Percentiles rank a stretch among this genome's conserved stretches.
These are phyloP conservation scores for Epichloe coenophiala DNA, from an alignment of 2,329 filamentous ascomycete species.

Conservation along the genomic window DNA sequence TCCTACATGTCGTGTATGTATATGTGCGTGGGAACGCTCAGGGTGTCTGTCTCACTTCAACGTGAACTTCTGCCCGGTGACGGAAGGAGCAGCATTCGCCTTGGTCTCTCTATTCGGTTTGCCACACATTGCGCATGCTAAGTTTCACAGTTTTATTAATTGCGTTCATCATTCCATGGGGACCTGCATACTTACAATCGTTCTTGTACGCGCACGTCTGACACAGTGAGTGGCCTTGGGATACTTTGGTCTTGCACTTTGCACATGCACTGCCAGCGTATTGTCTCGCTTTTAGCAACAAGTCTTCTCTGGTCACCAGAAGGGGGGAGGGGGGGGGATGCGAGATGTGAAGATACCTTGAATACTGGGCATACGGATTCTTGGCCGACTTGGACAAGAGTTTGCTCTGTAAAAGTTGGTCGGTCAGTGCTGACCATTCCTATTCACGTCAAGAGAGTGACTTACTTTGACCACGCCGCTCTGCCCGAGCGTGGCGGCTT, in stretches of 20 bases:
- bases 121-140: constrained; percentile 51
- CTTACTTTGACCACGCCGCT: constrained; percentile 45
- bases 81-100: constrained; percentile 31
- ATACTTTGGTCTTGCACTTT: constrained; percentile 50
- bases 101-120: constrained; percentile 41
- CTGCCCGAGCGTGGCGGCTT: constrained; percentile 40
- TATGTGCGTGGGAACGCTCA: not conserved
- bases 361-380: constrained; percentile 52
- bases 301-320: too few species aligned
- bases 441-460: not conserved
- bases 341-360: constrained; percentile 15
- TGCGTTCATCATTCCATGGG: too few species aligned
- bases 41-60: constrained; percentile 31
- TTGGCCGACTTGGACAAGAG: constrained; percentile 50
- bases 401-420: constrained; percentile 37
- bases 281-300: not conserved
- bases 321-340: too few species aligned
- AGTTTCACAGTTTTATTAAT: constrained; percentile 4
- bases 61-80: constrained; percentile 49
- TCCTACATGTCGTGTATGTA: not conserved
- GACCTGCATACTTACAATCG: constrained; percentile 32
- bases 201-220: constrained; percentile 49
- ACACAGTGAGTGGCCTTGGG: constrained; percentile 46
- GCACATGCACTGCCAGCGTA: constrained; percentile 34
- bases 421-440: not conserved